Conservation (phyloP, 2,329 filamentous ascomycete genomes). For the Zymoseptoria brevis region DNA sequence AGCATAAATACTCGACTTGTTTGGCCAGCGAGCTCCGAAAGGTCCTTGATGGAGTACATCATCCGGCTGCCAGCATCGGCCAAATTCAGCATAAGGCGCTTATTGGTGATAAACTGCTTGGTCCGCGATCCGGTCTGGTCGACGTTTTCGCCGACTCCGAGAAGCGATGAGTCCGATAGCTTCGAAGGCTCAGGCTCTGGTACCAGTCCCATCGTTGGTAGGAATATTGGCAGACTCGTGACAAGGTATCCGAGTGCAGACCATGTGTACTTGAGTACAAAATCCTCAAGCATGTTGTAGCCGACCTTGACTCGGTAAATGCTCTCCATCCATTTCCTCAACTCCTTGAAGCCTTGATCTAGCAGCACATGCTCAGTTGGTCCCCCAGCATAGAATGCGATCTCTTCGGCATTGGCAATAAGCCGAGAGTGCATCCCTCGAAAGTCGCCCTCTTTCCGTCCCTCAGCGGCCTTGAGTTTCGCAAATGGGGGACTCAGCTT, state of each 20-base stretch:
- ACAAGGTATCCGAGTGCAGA: slow-evolving; percentile 94
- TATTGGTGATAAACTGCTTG: slow-evolving; percentile 99
- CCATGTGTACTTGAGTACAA: slow-evolving; percentile 97
- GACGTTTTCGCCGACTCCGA: slow-evolving; percentile 9
- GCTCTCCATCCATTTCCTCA: slow-evolving; percentile 95
- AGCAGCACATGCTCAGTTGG: slow-evolving; percentile 92
- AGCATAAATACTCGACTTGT: slow-evolving; percentile 93
- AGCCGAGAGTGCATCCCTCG: slow-evolving; percentile 81
- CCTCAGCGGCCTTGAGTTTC: slow-evolving; percentile 93
- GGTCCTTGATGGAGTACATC: slow-evolving; percentile 99
- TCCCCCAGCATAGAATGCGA: slow-evolving; percentile 93
- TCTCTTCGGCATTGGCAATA: slow-evolving; percentile 94
- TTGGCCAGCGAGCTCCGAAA: slow-evolving; percentile 90
- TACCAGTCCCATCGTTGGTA: slow-evolving; percentile 84
- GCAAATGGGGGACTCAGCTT: slow-evolving; percentile 90
- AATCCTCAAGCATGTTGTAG: slow-evolving; percentile 98
- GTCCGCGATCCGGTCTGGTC: slow-evolving; percentile 59
- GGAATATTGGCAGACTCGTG: slow-evolving; percentile 84
- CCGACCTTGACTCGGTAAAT: slow-evolving; percentile 97
- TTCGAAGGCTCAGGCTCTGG: slow-evolving; percentile 51
- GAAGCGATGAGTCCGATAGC: slow-evolving; percentile 24
- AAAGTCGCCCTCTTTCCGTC: slow-evolving; percentile 91
- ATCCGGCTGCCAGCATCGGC: slow-evolving; percentile 93
- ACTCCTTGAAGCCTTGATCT: slow-evolving; percentile 81
- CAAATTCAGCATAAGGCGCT: slow-evolving; percentile 92